phyloP scores from a whole-genome alignment of 768 basidiomycete species.

The Sporobolomyces pararoseus region DNA sequence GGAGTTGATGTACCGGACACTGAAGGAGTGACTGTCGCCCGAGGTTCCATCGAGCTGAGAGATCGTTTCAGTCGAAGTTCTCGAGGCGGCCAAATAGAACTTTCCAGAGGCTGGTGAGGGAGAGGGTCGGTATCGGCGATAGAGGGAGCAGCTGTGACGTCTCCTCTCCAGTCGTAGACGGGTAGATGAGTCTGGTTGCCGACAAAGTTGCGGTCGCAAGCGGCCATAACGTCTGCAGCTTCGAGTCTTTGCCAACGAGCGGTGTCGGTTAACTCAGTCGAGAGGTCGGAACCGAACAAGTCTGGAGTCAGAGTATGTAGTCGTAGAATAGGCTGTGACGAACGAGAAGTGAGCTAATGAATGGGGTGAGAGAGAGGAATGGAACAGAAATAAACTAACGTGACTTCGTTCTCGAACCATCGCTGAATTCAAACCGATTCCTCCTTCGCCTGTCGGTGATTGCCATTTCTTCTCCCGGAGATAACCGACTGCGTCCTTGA shows the following conservation, averaged over 20 bases:
- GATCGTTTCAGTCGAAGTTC: background rate
- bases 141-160: background rate
- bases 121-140: conserved; percentile 27
- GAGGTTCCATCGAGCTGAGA: background rate
- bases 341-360: background rate
- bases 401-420: conserved; percentile 69
- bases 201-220: conserved; percentile 67
- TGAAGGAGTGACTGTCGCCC: background rate
- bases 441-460: conserved; percentile 62
- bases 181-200: conserved; percentile 58
- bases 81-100: background rate
- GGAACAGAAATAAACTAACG: conserved; percentile 52
- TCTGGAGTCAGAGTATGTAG: conserved; percentile 70
- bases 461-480: conserved; percentile 56
- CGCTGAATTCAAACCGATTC: conserved; percentile 63
- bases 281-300: conserved; percentile 64
- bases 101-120: background rate
- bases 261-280: conserved; percentile 61
- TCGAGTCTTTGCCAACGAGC: conserved; percentile 62
- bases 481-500: conserved; percentile 66
- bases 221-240: conserved; percentile 61
- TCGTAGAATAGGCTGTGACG: conserved; percentile 62
- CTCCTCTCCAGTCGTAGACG: conserved; percentile 49
- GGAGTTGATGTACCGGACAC: conserved; percentile 15
- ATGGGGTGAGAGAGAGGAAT: background rate